Percentiles rank a stretch among this genome's conserved stretches.
These are phyloP conservation scores for Salix suchowensis DNA, from an alignment of 345 rosid species.

Conservation along the genomic window DNA sequence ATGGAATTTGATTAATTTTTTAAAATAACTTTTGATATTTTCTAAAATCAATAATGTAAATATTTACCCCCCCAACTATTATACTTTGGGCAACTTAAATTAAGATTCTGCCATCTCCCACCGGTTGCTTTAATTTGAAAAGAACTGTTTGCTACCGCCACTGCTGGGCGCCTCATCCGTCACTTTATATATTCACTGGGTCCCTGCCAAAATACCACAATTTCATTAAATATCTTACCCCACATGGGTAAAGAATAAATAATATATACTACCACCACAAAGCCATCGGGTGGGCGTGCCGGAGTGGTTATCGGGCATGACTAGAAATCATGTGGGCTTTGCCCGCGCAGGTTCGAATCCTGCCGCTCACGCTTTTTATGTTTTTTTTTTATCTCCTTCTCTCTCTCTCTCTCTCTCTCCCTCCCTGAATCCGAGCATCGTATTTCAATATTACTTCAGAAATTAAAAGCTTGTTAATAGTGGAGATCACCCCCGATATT, in stretches of 20 bases:
- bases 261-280: accelerated
- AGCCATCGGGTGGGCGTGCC: constrained; percentile 54
- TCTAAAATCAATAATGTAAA: no score
- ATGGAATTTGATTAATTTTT: no score
- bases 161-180: no score
- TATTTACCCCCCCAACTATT: not conserved
- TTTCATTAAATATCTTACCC: not conserved
- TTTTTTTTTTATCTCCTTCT: not conserved
- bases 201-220: not conserved
- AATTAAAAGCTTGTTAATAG: not conserved
- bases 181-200: not conserved
- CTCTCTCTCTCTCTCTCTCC: no score
- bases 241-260: accelerated
- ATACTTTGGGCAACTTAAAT: not conserved
- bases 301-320: constrained; percentile 98
- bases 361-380: constrained; percentile 37
- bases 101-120: not conserved
- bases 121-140: not conserved
- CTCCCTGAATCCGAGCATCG: not conserved
- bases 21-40: no score
- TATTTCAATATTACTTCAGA: not conserved
- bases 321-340: constrained; percentile 96
- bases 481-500: not conserved
- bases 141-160: not conserved
- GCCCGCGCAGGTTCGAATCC: constrained; percentile 91